Evolutionary conservation across 164 flowering plant species (phyloP), one percentile per base, ranked within the genome.

Genomic region (Chimonanthus salicifolius): DNA sequence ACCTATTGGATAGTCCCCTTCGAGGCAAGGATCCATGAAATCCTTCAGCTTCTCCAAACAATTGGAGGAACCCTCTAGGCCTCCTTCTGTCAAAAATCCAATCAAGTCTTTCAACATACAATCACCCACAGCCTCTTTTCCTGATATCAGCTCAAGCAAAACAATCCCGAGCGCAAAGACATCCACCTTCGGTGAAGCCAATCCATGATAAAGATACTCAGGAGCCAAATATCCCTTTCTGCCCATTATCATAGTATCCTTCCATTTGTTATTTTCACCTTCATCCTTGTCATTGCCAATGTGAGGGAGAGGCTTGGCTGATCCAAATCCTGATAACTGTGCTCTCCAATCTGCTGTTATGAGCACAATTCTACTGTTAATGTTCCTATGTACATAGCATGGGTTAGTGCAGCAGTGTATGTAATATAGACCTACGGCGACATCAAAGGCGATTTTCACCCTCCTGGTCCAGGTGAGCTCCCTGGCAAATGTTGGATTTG

Each of bases 81-180:
- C 82, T 69, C 77, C 83, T 2, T 80, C 87, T 21, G 67, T 72
- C 71, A 84, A 72, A 50, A 79, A 74, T 64, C 69, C 73, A 13
- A 81, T 78, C 3, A 74, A 80, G 1, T 85, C 86, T 73, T 74
- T 81, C 60, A 87, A 68, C 60, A 62, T 13, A 20, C 16, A 20
- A 15, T 71, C 83, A 7, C 77, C 80, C 21, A 21, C 20, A 33
- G 78, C 83, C 68, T 85, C 86, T 82, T 79, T 83, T 18, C 80
- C 87, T 3, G 89, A 86, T n/a, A 89, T 72, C 6, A 91, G 75
- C 87, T 91, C 94, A 49, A 91, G 84, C 83, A 89, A 54, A 45
- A 89, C 81, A 45, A 87, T 78, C 64, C 94, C 97, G 73, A 88
- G 86, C 46, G 90, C 86, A 75, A 83, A 88, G 16, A 89, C 78